These are phyloP conservation scores for Zanthoxylum bungeanum DNA, from an alignment of 345 rosid genomes.

Conservation along the genomic window DNA sequence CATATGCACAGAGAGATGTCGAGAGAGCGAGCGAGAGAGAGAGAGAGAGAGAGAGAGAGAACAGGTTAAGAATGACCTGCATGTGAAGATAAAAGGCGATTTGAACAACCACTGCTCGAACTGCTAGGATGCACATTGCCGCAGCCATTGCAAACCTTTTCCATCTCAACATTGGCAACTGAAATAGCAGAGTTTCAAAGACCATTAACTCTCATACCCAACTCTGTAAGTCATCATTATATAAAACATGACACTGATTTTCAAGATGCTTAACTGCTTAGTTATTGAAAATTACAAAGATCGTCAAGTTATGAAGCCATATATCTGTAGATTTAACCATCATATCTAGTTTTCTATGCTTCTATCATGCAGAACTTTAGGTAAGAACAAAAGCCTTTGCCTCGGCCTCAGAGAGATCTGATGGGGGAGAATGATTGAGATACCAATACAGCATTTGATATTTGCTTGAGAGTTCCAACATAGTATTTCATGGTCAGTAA, in stretches of 20 bases:
- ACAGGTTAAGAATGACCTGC: constrained; percentile 46
- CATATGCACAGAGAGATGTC: no score
- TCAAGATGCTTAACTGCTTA: not conserved
- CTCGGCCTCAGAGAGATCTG: not conserved
- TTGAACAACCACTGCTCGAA: constrained; percentile 91
- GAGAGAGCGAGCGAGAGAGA: not conserved
- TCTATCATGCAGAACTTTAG: not conserved
- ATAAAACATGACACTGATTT: not conserved
- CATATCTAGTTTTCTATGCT: not conserved
- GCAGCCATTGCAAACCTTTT: constrained; percentile 91
- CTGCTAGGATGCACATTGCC: constrained; percentile 92
- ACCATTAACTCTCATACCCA: not conserved
- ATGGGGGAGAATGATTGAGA: not conserved
- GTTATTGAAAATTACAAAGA: not conserved
- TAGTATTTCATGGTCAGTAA: not conserved
- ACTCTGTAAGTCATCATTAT: not conserved
- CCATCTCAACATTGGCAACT: constrained; percentile 93
- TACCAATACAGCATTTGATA: not conserved
- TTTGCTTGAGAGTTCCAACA: not conserved
- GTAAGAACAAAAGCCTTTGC: not conserved
- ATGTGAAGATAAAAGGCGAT: constrained; percentile 87
- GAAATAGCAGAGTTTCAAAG: constrained; percentile 23
- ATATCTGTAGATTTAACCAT: not conserved
- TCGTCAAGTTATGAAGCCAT: not conserved
- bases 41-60: not conserved